phyloP scores from a whole-genome alignment of 2,329 filamentous ascomycete genomes.

The Tolypocladium pustulatum region DNA sequence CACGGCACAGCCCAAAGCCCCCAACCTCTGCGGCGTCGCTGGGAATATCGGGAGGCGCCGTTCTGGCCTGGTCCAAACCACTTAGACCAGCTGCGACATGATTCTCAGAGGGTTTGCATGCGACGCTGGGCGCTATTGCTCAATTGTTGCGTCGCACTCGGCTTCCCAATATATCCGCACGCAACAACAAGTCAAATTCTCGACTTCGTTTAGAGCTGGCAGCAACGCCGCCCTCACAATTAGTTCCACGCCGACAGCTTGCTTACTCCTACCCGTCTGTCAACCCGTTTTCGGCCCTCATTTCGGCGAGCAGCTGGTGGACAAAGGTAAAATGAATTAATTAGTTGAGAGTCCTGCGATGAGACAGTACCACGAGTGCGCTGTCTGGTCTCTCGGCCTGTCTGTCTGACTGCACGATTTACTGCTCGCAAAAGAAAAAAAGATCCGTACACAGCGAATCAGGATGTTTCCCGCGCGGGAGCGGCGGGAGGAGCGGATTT shows the following conservation, averaged over 20 bases:
- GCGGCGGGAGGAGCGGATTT: conserved; percentile 22
- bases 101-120: neutral
- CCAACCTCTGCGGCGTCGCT: neutral
- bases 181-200: neutral
- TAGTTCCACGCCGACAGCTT: neutral
- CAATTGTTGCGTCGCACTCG: neutral
- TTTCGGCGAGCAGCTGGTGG: neutral
- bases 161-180: neutral
- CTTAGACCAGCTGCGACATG: neutral
- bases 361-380: neutral
- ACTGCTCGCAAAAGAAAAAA: neutral
- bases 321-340: neutral
- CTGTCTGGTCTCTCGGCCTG: neutral
- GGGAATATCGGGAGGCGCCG: neutral
- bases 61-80: neutral
- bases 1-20: neutral
- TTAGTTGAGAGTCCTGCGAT: neutral
- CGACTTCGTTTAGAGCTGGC: neutral
- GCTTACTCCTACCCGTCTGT: neutral
- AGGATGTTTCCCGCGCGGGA: conserved; percentile 8
- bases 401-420: neutral
- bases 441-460: neutral
- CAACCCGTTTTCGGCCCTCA: neutral
- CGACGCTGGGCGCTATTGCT: neutral
- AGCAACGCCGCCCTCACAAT: neutral